Evolutionary conservation across 257 asterid genomes (phyloP).

Genomic region (Solanum gandarillasii): DNA sequence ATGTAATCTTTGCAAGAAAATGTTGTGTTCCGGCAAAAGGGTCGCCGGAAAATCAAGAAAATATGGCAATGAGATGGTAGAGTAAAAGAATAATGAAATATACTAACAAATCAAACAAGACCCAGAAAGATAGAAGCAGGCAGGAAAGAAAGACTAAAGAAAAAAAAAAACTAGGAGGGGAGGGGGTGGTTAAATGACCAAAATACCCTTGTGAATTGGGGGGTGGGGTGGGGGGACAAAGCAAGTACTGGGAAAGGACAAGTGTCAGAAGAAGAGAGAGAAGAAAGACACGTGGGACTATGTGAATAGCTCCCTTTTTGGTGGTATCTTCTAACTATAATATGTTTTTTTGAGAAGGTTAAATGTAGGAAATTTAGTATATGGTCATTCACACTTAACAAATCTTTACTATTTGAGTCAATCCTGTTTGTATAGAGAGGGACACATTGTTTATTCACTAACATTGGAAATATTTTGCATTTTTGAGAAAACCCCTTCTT

Average conservation of each 20-base stretch:
- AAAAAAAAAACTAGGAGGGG: neutral
- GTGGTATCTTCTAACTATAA: constrained; percentile 22
- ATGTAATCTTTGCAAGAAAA: neutral
- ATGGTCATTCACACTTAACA: neutral
- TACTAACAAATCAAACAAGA: neutral
- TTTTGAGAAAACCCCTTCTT: neutral
- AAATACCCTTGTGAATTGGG: constrained; percentile 8
- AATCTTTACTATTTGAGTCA: neutral
- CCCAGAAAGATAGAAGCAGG: neutral
- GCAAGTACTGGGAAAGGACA: constrained; percentile 33
- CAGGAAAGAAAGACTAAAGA: constrained; percentile 2
- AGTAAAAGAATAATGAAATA: neutral
- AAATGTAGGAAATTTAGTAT: neutral
- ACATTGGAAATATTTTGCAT: neutral
- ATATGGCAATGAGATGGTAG: neutral
- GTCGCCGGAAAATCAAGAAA: constrained; percentile 17
- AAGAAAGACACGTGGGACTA: constrained; percentile 59
- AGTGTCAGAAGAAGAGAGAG: constrained; percentile 38
- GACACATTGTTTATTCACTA: neutral
- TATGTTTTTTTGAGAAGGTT: neutral
- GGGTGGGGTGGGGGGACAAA: constrained; percentile 5
- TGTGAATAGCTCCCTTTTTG: constrained; percentile 34
- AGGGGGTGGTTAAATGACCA: constrained; percentile 11
- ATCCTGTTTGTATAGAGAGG: neutral
- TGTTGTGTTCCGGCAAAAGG: constrained; percentile 4